Conservation (phyloP, 2,329 filamentous ascomycete genomes). For the Piedraia hortae region DNA sequence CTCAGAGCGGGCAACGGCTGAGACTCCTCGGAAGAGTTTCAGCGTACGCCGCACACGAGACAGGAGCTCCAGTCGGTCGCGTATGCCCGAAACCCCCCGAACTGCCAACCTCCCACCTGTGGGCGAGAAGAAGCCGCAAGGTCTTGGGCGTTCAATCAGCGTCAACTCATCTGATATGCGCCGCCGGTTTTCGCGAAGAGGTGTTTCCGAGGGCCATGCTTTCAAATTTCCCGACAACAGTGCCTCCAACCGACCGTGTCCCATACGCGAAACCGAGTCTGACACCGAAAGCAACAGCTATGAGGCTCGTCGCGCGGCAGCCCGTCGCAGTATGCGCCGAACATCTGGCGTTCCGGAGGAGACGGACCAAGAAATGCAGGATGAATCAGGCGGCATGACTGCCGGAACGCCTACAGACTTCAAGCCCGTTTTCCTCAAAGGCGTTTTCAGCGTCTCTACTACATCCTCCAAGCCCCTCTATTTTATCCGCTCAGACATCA, state of each 20-base stretch:
- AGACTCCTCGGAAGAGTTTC: slow-evolving; percentile 62
- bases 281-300: no score
- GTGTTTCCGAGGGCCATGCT: slow-evolving; percentile 24
- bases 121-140: slow-evolving; percentile 18
- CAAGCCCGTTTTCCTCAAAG: slow-evolving; percentile 87
- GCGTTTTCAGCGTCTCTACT: slow-evolving; percentile 87
- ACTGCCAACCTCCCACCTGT: not conserved
- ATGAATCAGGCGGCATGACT: slow-evolving; percentile 18
- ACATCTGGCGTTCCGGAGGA: slow-evolving; percentile 70
- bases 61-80: slow-evolving; percentile 23
- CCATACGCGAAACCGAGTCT: no score
- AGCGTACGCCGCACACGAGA: slow-evolving; percentile 42
- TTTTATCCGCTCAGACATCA: slow-evolving; percentile 70
- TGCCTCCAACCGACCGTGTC: no score
- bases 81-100: slow-evolving; percentile 13
- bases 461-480: slow-evolving; percentile 75
- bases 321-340: slow-evolving; percentile 21
- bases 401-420: slow-evolving; percentile 36
- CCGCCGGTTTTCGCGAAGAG: slow-evolving; percentile 30
- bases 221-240: no score
- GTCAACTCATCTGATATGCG: slow-evolving; percentile 70
- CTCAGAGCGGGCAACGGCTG: slow-evolving; percentile 51
- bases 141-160: slow-evolving; percentile 63
- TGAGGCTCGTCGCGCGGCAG: slow-evolving; percentile 37
- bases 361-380: slow-evolving; percentile 51